Conservation (phyloP, 306 rosid species). For the Rubus idaeus region DNA sequence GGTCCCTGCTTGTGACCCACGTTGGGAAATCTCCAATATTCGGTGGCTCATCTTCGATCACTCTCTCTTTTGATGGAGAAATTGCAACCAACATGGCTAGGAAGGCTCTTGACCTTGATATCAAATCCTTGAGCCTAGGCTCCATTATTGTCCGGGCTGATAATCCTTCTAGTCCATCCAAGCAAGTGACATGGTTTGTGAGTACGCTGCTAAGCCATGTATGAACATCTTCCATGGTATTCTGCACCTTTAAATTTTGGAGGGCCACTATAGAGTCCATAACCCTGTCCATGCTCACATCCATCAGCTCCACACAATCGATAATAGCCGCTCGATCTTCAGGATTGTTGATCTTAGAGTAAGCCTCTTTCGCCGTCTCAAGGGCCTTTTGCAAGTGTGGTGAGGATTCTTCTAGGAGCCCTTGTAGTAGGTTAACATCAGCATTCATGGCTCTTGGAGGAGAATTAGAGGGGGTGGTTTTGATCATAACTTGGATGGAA, state of each 20-base stretch:
- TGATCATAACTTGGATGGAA: conserved; percentile 27
- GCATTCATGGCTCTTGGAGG: conserved; percentile 14
- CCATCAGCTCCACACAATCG: conserved; percentile 58
- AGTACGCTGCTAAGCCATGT: conserved; percentile 71
- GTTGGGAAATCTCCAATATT: conserved; percentile 34
- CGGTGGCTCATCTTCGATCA: conserved; percentile 8
- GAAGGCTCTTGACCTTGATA: conserved; percentile 45
- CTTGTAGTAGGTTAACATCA: conserved; percentile 23
- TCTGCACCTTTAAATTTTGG: conserved; percentile 1
- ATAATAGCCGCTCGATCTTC: conserved; percentile 39
- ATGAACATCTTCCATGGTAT: conserved; percentile 47
- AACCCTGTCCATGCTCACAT: conserved; percentile 44
- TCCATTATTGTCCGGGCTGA: conserved; percentile 24
- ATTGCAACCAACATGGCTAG: conserved; percentile 46
- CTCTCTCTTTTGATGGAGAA: conserved; percentile 13
- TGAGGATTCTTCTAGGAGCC: conserved; percentile 40
- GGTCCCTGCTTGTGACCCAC: conserved; percentile 49
- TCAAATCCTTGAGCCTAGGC: conserved; percentile 39
- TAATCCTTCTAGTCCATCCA: conserved; percentile 52
- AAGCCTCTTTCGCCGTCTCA: conserved; percentile 19
- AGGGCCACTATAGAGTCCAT: conserved; percentile 43
- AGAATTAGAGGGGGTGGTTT: conserved; percentile 15
- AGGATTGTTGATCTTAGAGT: conserved; percentile 34
- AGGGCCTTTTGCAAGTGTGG: conserved; percentile 32
- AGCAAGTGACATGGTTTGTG: conserved; percentile 69